Percentiles rank a stretch among this genome's conserved stretches.
These are phyloP conservation scores for Bruguiera gymnorhiza DNA, from an alignment of 345 rosid genomes.

Conservation along the genomic window DNA sequence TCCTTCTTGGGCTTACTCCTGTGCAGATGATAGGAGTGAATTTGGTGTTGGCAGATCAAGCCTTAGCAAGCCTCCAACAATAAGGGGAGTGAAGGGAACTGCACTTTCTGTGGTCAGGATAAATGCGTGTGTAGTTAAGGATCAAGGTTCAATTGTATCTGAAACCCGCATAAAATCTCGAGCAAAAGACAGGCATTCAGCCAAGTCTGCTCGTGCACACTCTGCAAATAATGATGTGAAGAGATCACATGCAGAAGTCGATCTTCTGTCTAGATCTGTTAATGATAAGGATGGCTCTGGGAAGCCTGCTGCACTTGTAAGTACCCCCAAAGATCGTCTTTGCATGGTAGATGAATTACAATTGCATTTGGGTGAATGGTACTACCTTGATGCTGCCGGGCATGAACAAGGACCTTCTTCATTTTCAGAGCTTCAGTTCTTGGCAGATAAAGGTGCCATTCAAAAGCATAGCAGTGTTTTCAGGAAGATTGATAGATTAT, in stretches of 20 bases:
- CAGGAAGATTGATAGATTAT: conserved; percentile 80
- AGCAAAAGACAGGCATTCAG: conserved; percentile 62
- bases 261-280: conserved; percentile 44
- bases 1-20: conserved; percentile 85
- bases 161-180: conserved; percentile 66
- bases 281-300: conserved; percentile 47
- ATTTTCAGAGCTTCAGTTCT: conserved; percentile 64
- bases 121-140: conserved; percentile 95
- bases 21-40: conserved; percentile 69
- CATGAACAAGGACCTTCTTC: conserved; percentile 84
- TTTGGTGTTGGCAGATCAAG: conserved; percentile 28
- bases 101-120: conserved; percentile 80
- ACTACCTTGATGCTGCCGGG: conserved; percentile 88
- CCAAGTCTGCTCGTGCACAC: conserved; percentile 62
- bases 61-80: conserved; percentile 45
- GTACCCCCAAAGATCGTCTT: conserved; percentile 60
- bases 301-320: conserved; percentile 44
- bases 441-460: conserved; percentile 69
- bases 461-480: conserved; percentile 73
- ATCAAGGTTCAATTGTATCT: conserved; percentile 75
- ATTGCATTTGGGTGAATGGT: conserved; percentile 96
- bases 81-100: conserved; percentile 74
- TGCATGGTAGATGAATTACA: conserved; percentile 66
- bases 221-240: conserved; percentile 58
- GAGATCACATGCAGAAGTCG: conserved; percentile 56